These are phyloP conservation scores for Beta lomatogona DNA, from an alignment of 179 eudicot species.

Conservation along the genomic window DNA sequence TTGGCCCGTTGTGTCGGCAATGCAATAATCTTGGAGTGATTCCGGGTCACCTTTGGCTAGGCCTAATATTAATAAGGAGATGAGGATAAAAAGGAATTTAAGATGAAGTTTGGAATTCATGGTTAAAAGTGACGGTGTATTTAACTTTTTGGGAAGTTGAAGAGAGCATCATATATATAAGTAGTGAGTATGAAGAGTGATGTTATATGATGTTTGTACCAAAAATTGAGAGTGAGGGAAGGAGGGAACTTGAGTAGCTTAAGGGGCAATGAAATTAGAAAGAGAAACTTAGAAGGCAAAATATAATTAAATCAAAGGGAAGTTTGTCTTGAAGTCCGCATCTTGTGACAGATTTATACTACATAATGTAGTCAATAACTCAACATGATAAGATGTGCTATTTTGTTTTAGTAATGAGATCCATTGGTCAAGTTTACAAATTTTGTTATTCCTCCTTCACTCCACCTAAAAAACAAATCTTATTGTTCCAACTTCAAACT, in stretches of 20 bases:
- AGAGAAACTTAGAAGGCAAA: constrained; percentile 29
- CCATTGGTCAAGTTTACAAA: no score
- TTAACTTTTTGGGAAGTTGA: not conserved
- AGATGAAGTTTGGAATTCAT: constrained; percentile 26
- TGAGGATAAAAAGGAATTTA: constrained; percentile 21
- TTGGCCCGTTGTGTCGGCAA: constrained; percentile 50
- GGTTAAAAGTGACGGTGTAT: no score
- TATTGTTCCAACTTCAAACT: no score
- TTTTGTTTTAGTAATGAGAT: no score
- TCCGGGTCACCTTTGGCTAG: constrained; percentile 52
- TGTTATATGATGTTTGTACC: constrained; percentile 24
- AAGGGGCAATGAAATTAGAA: constrained; percentile 31
- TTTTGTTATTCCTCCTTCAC: no score
- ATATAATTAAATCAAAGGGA: not conserved
- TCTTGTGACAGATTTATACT: no score
- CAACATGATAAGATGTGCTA: no score
- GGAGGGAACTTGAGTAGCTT: constrained; percentile 40
- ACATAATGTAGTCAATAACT: no score
- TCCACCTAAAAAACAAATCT: no score
- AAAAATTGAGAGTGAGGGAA: not conserved
- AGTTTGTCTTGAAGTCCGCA: not conserved
- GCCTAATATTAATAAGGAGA: constrained; percentile 11
- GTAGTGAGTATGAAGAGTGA: constrained; percentile 3
- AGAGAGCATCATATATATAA: constrained; percentile 22
- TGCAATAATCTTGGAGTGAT: constrained; percentile 79